Evolutionary conservation across 1,139 yeast species (phyloP).

Genomic region (Yamadazyma songkhlaensis): DNA sequence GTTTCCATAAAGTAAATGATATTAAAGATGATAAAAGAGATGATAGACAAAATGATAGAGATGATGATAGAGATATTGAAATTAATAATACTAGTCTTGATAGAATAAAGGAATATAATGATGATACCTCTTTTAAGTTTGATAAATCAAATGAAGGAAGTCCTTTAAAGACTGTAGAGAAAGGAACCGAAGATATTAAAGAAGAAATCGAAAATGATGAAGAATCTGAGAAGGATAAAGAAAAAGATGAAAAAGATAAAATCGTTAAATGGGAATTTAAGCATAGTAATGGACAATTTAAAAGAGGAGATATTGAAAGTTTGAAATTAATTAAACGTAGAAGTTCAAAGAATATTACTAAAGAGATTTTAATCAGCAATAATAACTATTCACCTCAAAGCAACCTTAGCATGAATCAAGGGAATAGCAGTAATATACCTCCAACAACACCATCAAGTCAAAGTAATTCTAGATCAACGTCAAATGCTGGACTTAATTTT

Average conservation of each 20-base stretch:
- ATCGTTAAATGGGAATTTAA: conserved; percentile 60
- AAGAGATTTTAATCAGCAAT: conserved; percentile 38
- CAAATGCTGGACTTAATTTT: neutral
- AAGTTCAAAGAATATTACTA: conserved; percentile 53
- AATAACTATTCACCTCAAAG: neutral
- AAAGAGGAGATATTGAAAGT: conserved; percentile 60
- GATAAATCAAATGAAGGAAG: too few relatives aligned
- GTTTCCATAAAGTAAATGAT: conserved; percentile 67
- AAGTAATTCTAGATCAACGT: neutral
- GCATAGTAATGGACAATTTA: conserved; percentile 63
- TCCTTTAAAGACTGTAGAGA: neutral
- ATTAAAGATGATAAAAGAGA: conserved; percentile 3
- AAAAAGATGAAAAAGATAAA: neutral
- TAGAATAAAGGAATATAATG: conserved; percentile 4
- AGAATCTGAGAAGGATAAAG: conserved; percentile 4
- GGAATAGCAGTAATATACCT: neutral
- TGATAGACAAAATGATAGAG: conserved; percentile 3
- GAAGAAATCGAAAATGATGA: neutral
- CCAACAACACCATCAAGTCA: neutral
- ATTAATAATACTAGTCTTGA: too few relatives aligned
- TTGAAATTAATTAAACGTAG: conserved; percentile 62
- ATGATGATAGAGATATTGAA: conserved; percentile 2
- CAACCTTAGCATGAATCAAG: neutral
- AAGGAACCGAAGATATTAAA: neutral
- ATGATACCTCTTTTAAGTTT: neutral